Evolutionary conservation across 2,329 filamentous ascomycete species (phyloP).

Genomic region (Nothophaeocryptopus gaeumannii): DNA sequence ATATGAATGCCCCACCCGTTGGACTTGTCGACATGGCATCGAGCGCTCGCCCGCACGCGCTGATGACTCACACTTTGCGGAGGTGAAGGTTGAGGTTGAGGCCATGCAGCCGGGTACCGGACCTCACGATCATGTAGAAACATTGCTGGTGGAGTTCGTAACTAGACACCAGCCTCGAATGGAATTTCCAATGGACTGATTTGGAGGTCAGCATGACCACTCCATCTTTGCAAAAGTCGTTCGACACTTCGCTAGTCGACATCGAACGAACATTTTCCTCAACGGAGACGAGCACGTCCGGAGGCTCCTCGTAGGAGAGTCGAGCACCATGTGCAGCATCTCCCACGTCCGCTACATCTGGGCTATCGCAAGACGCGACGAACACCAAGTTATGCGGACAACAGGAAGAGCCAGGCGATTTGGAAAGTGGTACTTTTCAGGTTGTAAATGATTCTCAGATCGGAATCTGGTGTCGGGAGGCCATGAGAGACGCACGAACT

Average conservation of each 20-base stretch:
- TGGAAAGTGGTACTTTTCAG: slow-evolving; percentile 65
- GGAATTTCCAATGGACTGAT: neutral
- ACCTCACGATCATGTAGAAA: neutral
- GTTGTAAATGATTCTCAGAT: slow-evolving; percentile 60
- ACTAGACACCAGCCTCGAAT: neutral
- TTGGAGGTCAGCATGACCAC: slow-evolving; percentile 9
- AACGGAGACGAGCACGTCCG: slow-evolving; percentile 17
- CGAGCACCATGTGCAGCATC: neutral
- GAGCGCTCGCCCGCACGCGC: no score
- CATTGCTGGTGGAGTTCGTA: neutral
- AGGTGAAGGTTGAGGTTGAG: no score
- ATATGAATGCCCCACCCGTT: no score
- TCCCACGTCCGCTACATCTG: neutral
- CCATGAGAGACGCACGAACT: slow-evolving; percentile 4
- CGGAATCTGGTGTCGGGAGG: slow-evolving; percentile 46
- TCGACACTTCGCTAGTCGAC: slow-evolving; percentile 19
- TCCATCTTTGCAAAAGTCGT: slow-evolving; percentile 12
- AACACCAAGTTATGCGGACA: slow-evolving; percentile 49
- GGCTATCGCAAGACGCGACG: slow-evolving; percentile 11
- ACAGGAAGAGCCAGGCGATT: slow-evolving; percentile 60
- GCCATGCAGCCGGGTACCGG: no score
- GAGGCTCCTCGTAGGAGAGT: slow-evolving; percentile 9
- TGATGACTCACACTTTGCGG: no score
- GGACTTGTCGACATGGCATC: neutral
- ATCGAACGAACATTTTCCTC: slow-evolving; percentile 18